Base-by-base conservation (phyloP, 1,139 yeast genomes). In the Debaryomyces udenii region DNA sequence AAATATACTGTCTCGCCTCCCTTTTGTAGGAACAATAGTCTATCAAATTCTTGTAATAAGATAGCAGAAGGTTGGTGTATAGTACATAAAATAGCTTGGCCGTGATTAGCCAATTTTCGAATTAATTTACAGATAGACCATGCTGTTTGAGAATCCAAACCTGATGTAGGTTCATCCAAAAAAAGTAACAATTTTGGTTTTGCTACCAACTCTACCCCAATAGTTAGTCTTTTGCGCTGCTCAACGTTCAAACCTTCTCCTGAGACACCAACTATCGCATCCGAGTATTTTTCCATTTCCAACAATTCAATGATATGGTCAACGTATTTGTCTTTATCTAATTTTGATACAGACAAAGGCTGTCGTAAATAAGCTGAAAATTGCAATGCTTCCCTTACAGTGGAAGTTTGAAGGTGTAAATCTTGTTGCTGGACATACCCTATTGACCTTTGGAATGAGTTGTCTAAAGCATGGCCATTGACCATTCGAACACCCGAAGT, bases 351-450 rank as follows among this genome's bases (percentile, higher is more conserved):
- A 20, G 59, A 43, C 9, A 61, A 57, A 3, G 89, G 87, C 58
- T 85, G 93, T 62, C 94, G 82, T 53, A 86, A 68, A 41, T 82
- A 69, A 9, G 94, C 94, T 40, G 87, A 76, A 54, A 86, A 86
- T 46, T 70, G 65, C 49, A 86, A 70, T 13, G 94, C 86, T 61
- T 86, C 94, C 53, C 93, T 78, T 18, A 86, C 94, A 38, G 94
- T 85, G 9, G 88, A 75, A n/a, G 88, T 80, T 35, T 74, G 68
- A 54, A 85, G 64, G 57, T 86, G 94, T 48, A 86, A 63, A 74
- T 86, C 94, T 57, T 84, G 91, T 61, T 86, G 94, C 61, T 86
- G 93, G 40, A 84, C 91, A 56, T 86, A 86, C 52, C 94, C 94
- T 49, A 89, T 86, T 5, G 87, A 78, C 59, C 93, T 78, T 61